Evolutionary conservation across 495 filamentous ascomycete genomes (phyloP).

Genomic region (Zalerion maritima): DNA sequence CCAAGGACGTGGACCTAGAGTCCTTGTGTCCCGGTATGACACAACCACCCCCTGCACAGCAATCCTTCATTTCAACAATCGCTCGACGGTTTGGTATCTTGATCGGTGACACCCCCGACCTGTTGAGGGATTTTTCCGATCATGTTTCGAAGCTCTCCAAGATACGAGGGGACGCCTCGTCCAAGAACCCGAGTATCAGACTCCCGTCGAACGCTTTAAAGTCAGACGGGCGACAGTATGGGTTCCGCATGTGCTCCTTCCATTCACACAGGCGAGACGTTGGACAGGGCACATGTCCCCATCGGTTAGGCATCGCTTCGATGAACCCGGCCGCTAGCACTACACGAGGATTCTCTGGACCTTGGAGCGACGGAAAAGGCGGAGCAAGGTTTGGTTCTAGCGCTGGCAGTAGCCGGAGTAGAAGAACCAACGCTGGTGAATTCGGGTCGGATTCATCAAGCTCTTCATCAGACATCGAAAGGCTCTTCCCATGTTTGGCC

Average conservation of each 20-base stretch:
- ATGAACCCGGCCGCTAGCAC: too few species aligned
- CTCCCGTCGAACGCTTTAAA: constrained; percentile 28
- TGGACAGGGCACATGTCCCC: constrained; percentile 28
- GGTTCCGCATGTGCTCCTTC: constrained; percentile 34
- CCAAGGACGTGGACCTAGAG: constrained; percentile 10
- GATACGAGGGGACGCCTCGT: constrained; percentile 25
- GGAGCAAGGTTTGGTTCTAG: too few species aligned
- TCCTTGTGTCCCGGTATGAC: constrained; percentile 8
- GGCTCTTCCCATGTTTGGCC: too few species aligned
- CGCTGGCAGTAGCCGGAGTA: too few species aligned
- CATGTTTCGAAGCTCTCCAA: constrained; percentile 27
- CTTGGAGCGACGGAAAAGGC: too few species aligned
- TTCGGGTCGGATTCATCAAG: too few species aligned
- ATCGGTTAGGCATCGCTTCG: too few species aligned
- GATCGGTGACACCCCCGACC: constrained; percentile 21
- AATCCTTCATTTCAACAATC: not conserved
- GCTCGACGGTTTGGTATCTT: constrained; percentile 18
- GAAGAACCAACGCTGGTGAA: too few species aligned
- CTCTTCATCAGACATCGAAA: too few species aligned
- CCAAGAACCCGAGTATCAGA: constrained; percentile 35
- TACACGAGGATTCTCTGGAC: too few species aligned
- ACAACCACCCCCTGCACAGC: constrained; percentile 8
- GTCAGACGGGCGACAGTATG: constrained; percentile 31
- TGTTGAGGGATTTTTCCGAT: constrained; percentile 25
- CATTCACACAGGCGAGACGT: constrained; percentile 28